A percentile compares a stretch with the other conserved stretches of the same genome.
Conservation (phyloP, 805 yeast genomes). For the Zygotorulaspora sp. region DNA sequence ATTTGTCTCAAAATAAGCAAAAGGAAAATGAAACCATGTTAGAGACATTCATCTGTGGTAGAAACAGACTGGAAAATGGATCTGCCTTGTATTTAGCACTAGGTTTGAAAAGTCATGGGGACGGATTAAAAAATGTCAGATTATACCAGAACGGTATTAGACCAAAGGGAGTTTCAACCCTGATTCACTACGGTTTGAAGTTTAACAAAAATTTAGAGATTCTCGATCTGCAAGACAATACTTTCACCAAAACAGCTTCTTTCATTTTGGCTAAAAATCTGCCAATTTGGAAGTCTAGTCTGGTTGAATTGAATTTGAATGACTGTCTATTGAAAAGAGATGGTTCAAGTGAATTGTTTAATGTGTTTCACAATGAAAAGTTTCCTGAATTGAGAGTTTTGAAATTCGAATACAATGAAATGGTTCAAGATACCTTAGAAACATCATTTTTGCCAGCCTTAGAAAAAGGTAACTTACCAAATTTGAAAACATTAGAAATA, state of each 20-base stretch:
- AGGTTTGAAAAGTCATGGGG: conserved; percentile 76
- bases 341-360: conserved; percentile 60
- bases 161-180: conserved; percentile 79
- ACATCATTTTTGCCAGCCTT: conserved; percentile 46
- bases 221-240: conserved; percentile 91
- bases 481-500: conserved; percentile 65
- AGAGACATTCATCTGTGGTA: conserved; percentile 90
- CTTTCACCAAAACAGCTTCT: conserved; percentile 72
- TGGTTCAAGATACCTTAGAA: conserved; percentile 60
- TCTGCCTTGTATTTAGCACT: conserved; percentile 80
- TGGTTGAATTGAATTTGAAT: conserved; percentile 77
- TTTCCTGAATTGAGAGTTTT: conserved; percentile 48
- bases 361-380: conserved; percentile 43
- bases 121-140: conserved; percentile 61
- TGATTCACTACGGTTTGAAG: conserved; percentile 68
- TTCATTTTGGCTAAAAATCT: conserved; percentile 58
- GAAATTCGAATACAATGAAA: conserved; percentile 84
- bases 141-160: conserved; percentile 96
- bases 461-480: conserved; percentile 51
- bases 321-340: conserved; percentile 80
- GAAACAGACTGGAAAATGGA: conserved; percentile 95
- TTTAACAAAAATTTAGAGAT: conserved; percentile 55
- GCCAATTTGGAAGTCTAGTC: conserved; percentile 52
- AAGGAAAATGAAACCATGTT: conserved; percentile 45
- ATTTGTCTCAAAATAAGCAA: conserved; percentile 61